Evolutionary conservation across 768 basidiomycete species (phyloP), one percentile per base, ranked within the genome.

Genomic region (Botryobasidium botryosum): DNA sequence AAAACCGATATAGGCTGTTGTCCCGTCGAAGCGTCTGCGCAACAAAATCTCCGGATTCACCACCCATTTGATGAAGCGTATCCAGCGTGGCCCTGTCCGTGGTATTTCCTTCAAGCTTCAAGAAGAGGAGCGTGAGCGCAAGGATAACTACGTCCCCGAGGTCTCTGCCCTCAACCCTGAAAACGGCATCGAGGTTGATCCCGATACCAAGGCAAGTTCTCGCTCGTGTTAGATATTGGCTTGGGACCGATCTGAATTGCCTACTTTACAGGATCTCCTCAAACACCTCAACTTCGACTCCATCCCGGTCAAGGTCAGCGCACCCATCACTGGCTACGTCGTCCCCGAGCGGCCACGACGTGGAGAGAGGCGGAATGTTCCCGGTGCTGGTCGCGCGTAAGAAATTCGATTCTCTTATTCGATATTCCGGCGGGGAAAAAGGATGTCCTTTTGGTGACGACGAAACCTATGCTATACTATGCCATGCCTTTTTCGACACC

Each of bases 11-110:
- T 43, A 87, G 85, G 85, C 87, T 48, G 69, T 83, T 52, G 91
- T 99, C 54, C 92, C 92, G 48, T 96, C 94, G 46, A 97, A 99
- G 70, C 87, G 92, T 55, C 78, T 99, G 57, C 79, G 94, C 62
- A 99, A 99, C 84, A 99, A 99, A 75, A 83, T 99, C 60, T 80
- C 92, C 8, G 94, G 94, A 38, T 99, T 97, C 77, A 99, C 94
- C 49, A 99, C 94, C 57, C 94, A 99, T 63, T 71, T 99, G 64
- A 99, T 99, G 94, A 96, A 90, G 75, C 90, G 94, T 59, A 99
- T 99, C 58, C 88, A 94, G 66, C 78, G 78, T 49, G 94, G 94
- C 3, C 94, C 94, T 57, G 94, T 99, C 52, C 87, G 90, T 53
- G 94, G 94, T 57, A 99, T 99, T 64, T 97, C 94, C 46, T 99